Conservation (phyloP, 2,329 filamentous ascomycete genomes). For the Trichoderma koningii region DNA sequence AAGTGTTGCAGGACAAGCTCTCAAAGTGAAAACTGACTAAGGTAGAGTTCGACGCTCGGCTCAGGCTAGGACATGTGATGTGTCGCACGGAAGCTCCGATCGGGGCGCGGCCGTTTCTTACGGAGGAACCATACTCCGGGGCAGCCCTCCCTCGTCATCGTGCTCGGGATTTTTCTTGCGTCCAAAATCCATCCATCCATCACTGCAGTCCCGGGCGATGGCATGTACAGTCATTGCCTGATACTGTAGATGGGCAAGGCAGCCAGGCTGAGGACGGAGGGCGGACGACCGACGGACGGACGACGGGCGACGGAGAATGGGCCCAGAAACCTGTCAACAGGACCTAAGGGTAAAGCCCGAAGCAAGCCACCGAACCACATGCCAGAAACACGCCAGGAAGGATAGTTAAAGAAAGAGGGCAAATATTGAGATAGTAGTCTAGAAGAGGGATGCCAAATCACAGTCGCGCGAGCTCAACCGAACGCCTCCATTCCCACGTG, state of each 20-base stretch:
- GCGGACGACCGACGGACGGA: not conserved
- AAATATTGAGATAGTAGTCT: no score
- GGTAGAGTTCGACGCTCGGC: not conserved
- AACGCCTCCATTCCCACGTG: slow-evolving; percentile 16
- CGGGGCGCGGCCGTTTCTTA: not conserved
- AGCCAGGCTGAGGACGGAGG: no score
- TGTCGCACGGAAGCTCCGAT: slow-evolving; percentile 8
- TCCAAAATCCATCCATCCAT: no score
- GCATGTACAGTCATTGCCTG: no score
- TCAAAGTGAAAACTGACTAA: not conserved
- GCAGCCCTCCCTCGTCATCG: not conserved
- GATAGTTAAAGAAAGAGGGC: no score
- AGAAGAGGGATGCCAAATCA: not conserved
- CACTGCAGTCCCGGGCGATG: no score
- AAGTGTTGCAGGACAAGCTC: not conserved
- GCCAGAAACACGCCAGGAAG: no score
- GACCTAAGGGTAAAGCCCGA: no score
- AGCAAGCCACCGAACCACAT: no score
- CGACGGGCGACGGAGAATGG: not conserved
- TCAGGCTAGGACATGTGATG: not conserved
- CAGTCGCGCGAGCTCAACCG: not conserved
- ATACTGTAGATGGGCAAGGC: no score
- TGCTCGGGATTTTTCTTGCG: not conserved
- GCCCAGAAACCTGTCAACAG: no score
- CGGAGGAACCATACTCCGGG: slow-evolving; percentile 3